A percentile compares a stretch with the other conserved stretches of the same genome.
These are phyloP conservation scores for Kingdonia uniflora DNA, from an alignment of 164 flowering plant species.

Conservation along the genomic window DNA sequence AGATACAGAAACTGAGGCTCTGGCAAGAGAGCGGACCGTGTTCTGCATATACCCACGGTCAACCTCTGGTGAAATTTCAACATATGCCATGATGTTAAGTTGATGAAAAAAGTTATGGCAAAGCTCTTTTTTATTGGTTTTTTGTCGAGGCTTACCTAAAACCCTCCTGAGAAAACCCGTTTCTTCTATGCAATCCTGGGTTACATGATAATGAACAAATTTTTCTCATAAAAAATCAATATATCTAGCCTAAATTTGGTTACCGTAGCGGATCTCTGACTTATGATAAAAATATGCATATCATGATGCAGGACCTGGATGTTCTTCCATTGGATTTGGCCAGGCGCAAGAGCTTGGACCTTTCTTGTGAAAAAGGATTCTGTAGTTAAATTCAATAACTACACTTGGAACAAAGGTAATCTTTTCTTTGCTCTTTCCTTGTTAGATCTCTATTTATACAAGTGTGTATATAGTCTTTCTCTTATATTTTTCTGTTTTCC, in stretches of 20 bases:
- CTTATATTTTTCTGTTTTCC: too few relatives aligned
- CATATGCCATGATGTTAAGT: constrained; percentile 6
- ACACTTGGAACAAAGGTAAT: constrained; percentile 53
- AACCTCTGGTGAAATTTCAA: constrained; percentile 8
- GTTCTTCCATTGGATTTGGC: constrained; percentile 70
- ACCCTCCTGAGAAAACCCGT: constrained; percentile 5
- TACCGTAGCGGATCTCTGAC: too few relatives aligned
- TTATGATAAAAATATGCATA: too few relatives aligned
- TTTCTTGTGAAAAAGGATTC: constrained; percentile 40
- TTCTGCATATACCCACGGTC: constrained; percentile 7
- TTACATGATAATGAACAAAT: too few relatives aligned
- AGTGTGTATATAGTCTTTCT: too few relatives aligned
- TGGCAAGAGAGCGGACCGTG: constrained; percentile 11
- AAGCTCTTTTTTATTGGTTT: constrained; percentile 13
- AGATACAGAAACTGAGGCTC: too few relatives aligned
- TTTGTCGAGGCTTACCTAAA: constrained; percentile 11
- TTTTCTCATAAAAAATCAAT: too few relatives aligned
- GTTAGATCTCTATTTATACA: too few relatives aligned
- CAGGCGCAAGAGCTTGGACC: constrained; percentile 61
- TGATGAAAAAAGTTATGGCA: constrained; percentile 4
- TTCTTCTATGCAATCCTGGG: constrained; percentile 13
- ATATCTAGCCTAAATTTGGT: too few relatives aligned
- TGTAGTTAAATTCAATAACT: constrained; percentile 34
- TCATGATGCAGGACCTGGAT: constrained; percentile 87
- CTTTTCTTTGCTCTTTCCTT: too few relatives aligned